Percentiles rank a stretch among this genome's conserved stretches.
Evolutionary conservation across 1,284 basidiomycete genomes (phyloP).

Genomic region (Abortiporus biennis): DNA sequence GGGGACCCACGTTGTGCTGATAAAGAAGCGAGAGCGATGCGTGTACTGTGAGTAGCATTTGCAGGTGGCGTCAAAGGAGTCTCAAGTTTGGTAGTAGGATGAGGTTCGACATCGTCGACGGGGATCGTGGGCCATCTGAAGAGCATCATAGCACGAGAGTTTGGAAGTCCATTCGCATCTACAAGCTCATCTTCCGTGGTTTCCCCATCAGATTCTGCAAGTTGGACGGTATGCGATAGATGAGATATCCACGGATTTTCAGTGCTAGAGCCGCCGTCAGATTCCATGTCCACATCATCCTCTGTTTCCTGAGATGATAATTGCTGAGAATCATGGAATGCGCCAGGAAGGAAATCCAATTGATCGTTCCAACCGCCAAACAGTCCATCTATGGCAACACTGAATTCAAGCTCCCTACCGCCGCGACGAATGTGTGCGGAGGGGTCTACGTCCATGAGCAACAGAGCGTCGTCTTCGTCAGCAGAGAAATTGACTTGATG

Average conservation of each 20-base stretch:
- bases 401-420: constrained; percentile 23
- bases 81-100: constrained; percentile 44
- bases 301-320: constrained; percentile 15
- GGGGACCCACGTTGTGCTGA: constrained; percentile 27
- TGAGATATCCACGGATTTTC: constrained; percentile 22
- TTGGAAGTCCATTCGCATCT: constrained; percentile 63
- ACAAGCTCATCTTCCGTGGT: constrained; percentile 68
- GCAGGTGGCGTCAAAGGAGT: constrained; percentile 9
- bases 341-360: constrained; percentile 13
- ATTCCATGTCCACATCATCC: constrained; percentile 23
- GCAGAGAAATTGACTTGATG: constrained; percentile 21
- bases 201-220: constrained; percentile 26
- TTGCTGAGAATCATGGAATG: constrained; percentile 12
- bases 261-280: constrained; percentile 14
- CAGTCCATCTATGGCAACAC: constrained; percentile 22
- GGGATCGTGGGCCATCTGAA: constrained; percentile 56
- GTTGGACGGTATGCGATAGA: constrained; percentile 12
- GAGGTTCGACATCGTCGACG: constrained; percentile 66
- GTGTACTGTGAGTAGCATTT: constrained; percentile 20
- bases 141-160: constrained; percentile 64
- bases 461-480: constrained; percentile 24
- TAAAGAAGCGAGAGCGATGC: constrained; percentile 25
- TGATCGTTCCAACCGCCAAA: constrained; percentile 23
- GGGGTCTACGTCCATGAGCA: constrained; percentile 25
- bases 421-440: constrained; percentile 22